Base-by-base conservation (phyloP, 2,329 filamentous ascomycete species). In the Lecanoromycetidae sp. region DNA sequence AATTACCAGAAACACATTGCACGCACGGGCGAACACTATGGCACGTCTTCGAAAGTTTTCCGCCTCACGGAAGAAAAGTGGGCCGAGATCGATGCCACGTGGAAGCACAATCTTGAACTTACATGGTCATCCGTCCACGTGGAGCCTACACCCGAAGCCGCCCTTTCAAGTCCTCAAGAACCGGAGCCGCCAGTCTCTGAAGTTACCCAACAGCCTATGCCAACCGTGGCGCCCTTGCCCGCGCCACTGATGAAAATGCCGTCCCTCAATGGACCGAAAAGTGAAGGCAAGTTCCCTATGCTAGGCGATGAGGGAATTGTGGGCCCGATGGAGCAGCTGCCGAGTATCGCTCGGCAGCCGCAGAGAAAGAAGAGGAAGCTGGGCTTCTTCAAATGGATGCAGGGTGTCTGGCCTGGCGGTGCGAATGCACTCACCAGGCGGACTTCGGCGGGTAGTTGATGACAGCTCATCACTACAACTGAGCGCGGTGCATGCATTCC, bases 221-320 rank as follows among this genome's bases (percentile, higher is more conserved):
- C 25, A 37, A 25, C 30, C 23, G 32, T 6, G 9, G 19, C 19
- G 30, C 19, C 36, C 20, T 30, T 48, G 22, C 37, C 44, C 1
- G n/a, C 47, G 9, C 47, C 50, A 5, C 15, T 47, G 13, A 25
- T 42, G 5, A 51, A 49, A 41, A 49, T 53, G 8, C 51, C 51
- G 13, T 42, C 48, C 22, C 75, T 88, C 56, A 71, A 81, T 52
- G 79, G 84, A 60, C 71, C 81, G 47, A 63, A 72, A 63, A 67
- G 71, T 59, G 74, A 83, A 52, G 82, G 84, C 59, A 94, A 95
- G 63, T 95, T 94, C 58, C 87, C 87, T 20, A 79, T 82, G 56
- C 76, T 90, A 26, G 87, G 87, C 44, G 87, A 94, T 58, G 82
- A 88, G 57, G 88, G 94, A 63, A 93, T 95, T 60, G 87, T 95